Conservation (phyloP, 176 grass and related monocot genomes). For the Ananas comosus region DNA sequence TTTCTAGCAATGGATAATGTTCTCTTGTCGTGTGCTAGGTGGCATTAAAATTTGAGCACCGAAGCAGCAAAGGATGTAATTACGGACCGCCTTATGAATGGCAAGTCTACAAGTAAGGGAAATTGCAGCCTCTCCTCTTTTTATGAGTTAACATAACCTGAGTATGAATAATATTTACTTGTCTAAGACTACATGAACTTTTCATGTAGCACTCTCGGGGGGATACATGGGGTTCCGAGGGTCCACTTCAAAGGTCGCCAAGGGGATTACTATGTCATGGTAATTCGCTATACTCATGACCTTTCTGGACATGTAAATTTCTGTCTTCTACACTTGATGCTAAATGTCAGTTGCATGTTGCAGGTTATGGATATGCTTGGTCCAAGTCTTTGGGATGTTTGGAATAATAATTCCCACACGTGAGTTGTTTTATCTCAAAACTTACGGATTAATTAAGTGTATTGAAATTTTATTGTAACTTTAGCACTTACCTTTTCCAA, state of each 20-base stretch:
- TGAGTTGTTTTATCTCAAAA: slow-evolving; percentile 35
- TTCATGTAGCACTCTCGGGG: slow-evolving; percentile 49
- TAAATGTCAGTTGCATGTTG: slow-evolving; percentile 33
- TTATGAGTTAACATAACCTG: slow-evolving; percentile 12
- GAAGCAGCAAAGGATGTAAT: slow-evolving; percentile 85
- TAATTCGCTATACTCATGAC: slow-evolving; percentile 27
- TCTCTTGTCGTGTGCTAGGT: slow-evolving; percentile 37
- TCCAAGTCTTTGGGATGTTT: slow-evolving; percentile 93
- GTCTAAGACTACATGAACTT: not conserved
- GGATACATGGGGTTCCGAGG: slow-evolving; percentile 80
- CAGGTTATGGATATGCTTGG: slow-evolving; percentile 99
- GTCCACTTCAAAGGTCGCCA: slow-evolving; percentile 96
- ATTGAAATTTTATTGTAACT: slow-evolving; percentile 19
- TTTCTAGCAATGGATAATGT: too few relatives aligned
- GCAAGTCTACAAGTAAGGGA: slow-evolving; percentile 84
- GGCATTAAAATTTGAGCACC: slow-evolving; percentile 96
- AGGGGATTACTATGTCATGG: slow-evolving; percentile 96
- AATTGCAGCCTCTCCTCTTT: slow-evolving; percentile 19
- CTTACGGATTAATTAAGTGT: slow-evolving; percentile 10
- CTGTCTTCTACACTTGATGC: slow-evolving; percentile 15
- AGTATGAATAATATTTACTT: slow-evolving; percentile 7
- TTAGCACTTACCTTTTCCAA: slow-evolving; percentile 9
- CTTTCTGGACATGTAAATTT: not conserved
- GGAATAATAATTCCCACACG: slow-evolving; percentile 79
- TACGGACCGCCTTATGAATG: slow-evolving; percentile 90